Evolutionary conservation across 441 rosid genomes (phyloP), one percentile per base, ranked within the genome.

Genomic region (Theobroma grandiflorum): DNA sequence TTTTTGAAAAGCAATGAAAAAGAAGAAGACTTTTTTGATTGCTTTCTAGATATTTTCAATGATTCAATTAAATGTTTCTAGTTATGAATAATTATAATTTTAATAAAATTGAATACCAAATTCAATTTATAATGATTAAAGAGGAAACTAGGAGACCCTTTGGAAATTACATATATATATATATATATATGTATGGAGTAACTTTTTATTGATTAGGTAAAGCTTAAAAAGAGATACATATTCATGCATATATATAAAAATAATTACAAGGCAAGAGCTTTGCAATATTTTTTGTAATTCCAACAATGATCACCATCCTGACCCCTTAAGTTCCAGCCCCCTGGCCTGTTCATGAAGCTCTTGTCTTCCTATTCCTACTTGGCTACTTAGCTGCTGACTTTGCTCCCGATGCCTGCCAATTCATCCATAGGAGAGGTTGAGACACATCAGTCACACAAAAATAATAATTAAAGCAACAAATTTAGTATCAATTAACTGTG

Each of bases 361-460:
- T 63, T 38, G 20, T 16, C 77, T 62, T 63, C 77, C 14, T 35
- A 20, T 31, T 15, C 10, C 37, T 76, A 38, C 47, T 16, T 79
- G 68, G 26, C 72, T 49, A 75, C 72, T 79, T 79, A 15, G 82
- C 70, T 43, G 50, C 74, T 47, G 75, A 20, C 82, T 67, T 80
- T 4, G 50, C 82, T 65, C 82, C 69, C 14, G 75, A 80, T 58
- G 75, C 79, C 82, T 80, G 47, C 22, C 18, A 66, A 65, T 4
- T 16, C 73, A 52, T 8, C 0, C 2, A 6, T 4, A 15, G 9
- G 22, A 20, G 0, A 4, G 11, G 31, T 6, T 4, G 1, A 20
- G 3, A 20, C n/a, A 57, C 1, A 58, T 58, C 11, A 58, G 5
- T 22, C 31, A 22, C 15, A 62, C 4, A 62, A 63, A 18, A 72